Evolutionary conservation across 1,139 yeast genomes (phyloP).

Genomic region (Candida labiduridarum): DNA sequence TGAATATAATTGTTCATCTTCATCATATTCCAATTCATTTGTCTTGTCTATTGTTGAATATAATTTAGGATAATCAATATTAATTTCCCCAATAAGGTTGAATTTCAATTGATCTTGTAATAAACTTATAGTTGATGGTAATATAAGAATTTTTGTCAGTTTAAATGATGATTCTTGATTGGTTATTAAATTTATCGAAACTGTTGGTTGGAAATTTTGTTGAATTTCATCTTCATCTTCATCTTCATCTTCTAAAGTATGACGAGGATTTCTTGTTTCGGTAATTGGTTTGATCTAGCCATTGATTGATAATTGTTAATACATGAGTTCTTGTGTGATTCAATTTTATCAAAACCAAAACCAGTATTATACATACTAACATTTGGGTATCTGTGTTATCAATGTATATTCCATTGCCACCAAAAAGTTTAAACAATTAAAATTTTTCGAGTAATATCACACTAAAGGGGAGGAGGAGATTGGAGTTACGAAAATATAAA

Average conservation of each 20-base stretch:
- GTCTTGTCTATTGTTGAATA: constrained; percentile 15
- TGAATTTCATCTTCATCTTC: constrained; percentile 22
- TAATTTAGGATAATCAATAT: constrained; percentile 25
- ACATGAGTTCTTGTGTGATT: too few species aligned
- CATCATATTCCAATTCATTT: constrained; percentile 46
- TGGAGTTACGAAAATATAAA: too few species aligned
- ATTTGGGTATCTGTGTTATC: too few species aligned
- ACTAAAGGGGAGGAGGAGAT: too few species aligned
- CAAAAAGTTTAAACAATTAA: too few species aligned
- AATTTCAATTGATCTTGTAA: constrained; percentile 23
- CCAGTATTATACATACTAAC: too few species aligned
- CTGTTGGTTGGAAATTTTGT: constrained; percentile 15
- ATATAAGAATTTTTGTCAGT: constrained; percentile 23
- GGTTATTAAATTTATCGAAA: constrained; percentile 14
- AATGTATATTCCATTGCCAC: too few species aligned
- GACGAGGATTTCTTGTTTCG: constrained; percentile 56
- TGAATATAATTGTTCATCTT: constrained; percentile 56
- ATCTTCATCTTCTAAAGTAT: constrained; percentile 50
- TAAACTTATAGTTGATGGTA: constrained; percentile 32
- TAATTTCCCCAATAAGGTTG: constrained; percentile 24
- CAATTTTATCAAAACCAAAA: too few species aligned
- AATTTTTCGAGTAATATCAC: too few species aligned
- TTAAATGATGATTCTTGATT: not conserved
- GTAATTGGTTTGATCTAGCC: constrained; percentile 57
- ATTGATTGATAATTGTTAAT: too few species aligned